Percentiles rank a stretch among this genome's conserved stretches.
Evolutionary conservation across 495 filamentous ascomycete genomes (phyloP).

Genomic region (Lophiostoma macrostomum): DNA sequence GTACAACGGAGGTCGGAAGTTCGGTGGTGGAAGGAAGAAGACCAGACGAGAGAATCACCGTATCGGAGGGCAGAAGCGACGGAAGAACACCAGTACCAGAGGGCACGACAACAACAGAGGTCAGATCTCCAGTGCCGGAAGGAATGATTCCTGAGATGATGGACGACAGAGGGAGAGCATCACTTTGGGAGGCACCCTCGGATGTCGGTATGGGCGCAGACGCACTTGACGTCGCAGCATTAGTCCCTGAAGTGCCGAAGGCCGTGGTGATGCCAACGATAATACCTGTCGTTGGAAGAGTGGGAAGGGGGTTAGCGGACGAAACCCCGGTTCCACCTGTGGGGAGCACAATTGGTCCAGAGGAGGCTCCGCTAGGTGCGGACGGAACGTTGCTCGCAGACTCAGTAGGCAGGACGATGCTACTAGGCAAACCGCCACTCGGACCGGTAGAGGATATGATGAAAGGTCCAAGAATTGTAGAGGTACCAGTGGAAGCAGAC

Average conservation of each 20-base stretch:
- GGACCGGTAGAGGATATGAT: constrained; percentile 3
- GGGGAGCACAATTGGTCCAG: not conserved
- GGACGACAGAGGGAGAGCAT: not conserved
- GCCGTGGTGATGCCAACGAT: constrained; percentile 32
- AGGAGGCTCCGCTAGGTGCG: not conserved
- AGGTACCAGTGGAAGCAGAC: not conserved
- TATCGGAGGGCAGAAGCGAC: no score
- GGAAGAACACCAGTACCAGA: not conserved
- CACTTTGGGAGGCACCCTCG: constrained; percentile 6
- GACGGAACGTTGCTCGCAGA: not conserved
- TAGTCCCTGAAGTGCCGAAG: constrained; percentile 8
- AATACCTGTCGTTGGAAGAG: constrained; percentile 20
- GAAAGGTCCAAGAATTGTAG: constrained; percentile 1
- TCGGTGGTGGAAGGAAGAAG: no score
- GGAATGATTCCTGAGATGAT: not conserved
- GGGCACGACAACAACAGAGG: not conserved
- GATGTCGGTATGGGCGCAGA: constrained; percentile 16
- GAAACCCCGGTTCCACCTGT: constrained; percentile 5
- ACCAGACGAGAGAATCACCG: no score
- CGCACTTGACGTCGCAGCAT: not conserved
- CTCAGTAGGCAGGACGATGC: constrained; percentile 1
- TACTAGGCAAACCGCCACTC: no score
- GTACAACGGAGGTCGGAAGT: no score
- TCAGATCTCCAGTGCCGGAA: not conserved
- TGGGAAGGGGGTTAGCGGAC: not conserved